Base-by-base conservation (phyloP, 2,329 filamentous ascomycete species). In the Ophiostoma sp. region DNA sequence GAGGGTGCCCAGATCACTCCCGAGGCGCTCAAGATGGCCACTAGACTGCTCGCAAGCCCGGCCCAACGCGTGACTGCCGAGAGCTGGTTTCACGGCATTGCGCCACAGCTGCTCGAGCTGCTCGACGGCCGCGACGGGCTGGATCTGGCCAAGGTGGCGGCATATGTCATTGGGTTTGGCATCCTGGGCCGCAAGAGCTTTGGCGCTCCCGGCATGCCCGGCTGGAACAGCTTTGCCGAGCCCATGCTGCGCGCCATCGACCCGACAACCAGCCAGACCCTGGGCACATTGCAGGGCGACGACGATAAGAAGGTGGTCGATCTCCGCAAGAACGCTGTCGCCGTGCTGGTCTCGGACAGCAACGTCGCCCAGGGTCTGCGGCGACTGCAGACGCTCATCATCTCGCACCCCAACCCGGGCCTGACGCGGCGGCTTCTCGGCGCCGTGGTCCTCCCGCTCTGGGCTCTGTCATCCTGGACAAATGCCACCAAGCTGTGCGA, bases 351-450 rank as follows among this genome's bases (percentile, higher is more conserved):
- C 20, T 73, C 79, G 6, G 77, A 84, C 3, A 75, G 79, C 1
- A 79, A 84, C 1, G 77, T 92, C 4, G 79, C 81, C 23, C 76
- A 77, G 44, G 83, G 86, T 1, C 76, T 92, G 2, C 81, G 79
- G 41, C 83, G 89, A 20, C 77, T 92, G 0, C 82, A 81, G 48
- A 80, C 83, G 0, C 78, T 92, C 1, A 76, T 88, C 1, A 80
- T 85, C 27, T 89, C 88, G 0, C 89, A 90, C 75, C 88, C 89
- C 0, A 89, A 90, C 70, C 86, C 89, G 0, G 88, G 88, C 0
- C 78, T 92, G 11, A 85, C 87, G 64, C 87, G 84, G 73, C 82
- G 90, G 68, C 79, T 92, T 0, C 77, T 91, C 2, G 79, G 81
- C 2, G 86, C 86, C 0, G 75, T 91, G 1, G 74, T 90, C 2